A percentile compares a stretch with the other conserved stretches of the same genome.
Evolutionary conservation across 495 filamentous ascomycete species (phyloP).

Genomic region (Letharia lupina): DNA sequence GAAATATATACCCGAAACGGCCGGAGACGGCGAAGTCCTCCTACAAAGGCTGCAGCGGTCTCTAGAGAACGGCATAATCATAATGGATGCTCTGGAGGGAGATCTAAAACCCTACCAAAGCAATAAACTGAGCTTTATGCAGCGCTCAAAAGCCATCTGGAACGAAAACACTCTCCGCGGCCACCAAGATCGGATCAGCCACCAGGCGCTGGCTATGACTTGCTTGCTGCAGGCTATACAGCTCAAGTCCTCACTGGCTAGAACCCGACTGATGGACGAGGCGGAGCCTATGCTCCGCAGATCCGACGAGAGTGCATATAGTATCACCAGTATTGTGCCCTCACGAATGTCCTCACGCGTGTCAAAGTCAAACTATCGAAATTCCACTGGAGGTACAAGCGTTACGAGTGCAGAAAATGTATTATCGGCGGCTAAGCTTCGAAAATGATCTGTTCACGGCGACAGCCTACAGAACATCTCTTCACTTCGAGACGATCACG

Average conservation of each 20-base stretch:
- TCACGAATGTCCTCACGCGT: slow-evolving; percentile 8
- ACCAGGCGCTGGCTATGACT: slow-evolving; percentile 37
- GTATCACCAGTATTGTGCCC: slow-evolving; percentile 13
- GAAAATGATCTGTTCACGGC: slow-evolving; percentile 15
- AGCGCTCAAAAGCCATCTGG: slow-evolving; percentile 33
- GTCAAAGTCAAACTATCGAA: not conserved
- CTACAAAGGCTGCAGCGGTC: slow-evolving; percentile 31
- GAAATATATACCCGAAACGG: slow-evolving; percentile 16
- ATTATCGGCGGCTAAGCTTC: slow-evolving; percentile 13
- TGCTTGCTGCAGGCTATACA: slow-evolving; percentile 37
- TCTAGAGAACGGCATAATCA: slow-evolving; percentile 33
- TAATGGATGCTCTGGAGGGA: slow-evolving; percentile 36
- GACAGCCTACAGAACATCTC: not conserved
- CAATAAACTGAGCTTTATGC: slow-evolving; percentile 21
- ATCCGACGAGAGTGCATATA: slow-evolving; percentile 16
- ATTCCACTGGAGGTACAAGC: not conserved
- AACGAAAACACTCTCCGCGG: slow-evolving; percentile 37
- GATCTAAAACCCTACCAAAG: slow-evolving; percentile 28
- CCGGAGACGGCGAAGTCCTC: slow-evolving; percentile 25
- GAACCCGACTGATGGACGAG: not conserved
- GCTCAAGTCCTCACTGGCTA: slow-evolving; percentile 1
- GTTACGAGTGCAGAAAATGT: not conserved
- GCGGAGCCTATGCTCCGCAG: not conserved
- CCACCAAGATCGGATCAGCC: slow-evolving; percentile 34
- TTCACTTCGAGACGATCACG: not conserved